phyloP scores from a whole-genome alignment of 805 yeast species.

The Osmozyma mogii region DNA sequence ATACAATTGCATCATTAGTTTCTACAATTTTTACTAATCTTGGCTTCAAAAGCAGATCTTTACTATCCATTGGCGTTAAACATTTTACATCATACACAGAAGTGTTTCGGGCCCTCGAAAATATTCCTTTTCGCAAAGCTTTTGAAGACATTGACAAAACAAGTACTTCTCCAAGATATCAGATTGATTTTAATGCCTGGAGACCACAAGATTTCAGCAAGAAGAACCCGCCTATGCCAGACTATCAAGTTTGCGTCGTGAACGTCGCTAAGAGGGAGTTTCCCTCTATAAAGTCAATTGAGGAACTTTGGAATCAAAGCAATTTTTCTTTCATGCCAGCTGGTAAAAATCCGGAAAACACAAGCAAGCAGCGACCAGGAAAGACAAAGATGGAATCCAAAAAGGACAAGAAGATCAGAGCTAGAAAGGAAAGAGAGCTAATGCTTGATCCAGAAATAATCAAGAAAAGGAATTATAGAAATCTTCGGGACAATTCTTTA shows the following conservation, averaged over 20 bases:
- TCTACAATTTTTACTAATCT: no score
- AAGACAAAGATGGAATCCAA: constrained; percentile 11
- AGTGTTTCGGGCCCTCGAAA: constrained; percentile 15
- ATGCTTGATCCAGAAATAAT: constrained; percentile 18
- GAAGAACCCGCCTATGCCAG: constrained; percentile 61
- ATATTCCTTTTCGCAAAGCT: constrained; percentile 12
- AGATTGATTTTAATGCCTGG: constrained; percentile 66
- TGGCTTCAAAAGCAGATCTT: no score
- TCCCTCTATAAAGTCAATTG: constrained; percentile 40
- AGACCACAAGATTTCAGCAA: constrained; percentile 76
- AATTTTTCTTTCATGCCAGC: not conserved
- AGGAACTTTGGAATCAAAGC: constrained; percentile 16
- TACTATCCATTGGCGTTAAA: no score
- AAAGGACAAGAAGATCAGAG: constrained; percentile 16
- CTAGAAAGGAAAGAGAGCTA: constrained; percentile 20
- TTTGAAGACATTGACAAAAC: constrained; percentile 7
- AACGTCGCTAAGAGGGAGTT: constrained; percentile 37
- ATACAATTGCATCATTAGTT: no score
- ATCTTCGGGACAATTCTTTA: constrained; percentile 31
- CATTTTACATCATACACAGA: constrained; percentile 9
- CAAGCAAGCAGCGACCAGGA: not conserved
- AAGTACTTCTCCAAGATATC: constrained; percentile 9
- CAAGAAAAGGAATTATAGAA: constrained; percentile 19
- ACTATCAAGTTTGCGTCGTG: constrained; percentile 61
- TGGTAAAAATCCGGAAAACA: not conserved